Conservation (phyloP, 805 yeast species). For the Wickerhamomyces bisporus region DNA sequence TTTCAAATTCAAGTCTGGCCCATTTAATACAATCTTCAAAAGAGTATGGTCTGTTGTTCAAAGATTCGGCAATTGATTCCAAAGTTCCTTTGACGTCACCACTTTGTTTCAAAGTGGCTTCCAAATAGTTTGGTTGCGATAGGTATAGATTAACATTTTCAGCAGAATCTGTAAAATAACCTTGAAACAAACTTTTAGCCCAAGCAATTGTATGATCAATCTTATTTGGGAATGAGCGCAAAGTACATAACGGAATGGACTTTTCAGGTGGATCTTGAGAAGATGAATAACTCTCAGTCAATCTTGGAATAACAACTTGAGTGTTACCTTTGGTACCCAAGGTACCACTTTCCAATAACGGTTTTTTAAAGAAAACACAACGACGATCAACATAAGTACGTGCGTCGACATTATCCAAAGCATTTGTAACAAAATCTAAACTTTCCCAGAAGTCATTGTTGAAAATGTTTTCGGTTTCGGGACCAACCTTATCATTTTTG, state of each 20-base stretch:
- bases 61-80: conserved; percentile 71
- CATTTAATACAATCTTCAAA: conserved; percentile 94
- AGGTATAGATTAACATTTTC: conserved; percentile 89
- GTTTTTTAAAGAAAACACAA: conserved; percentile 87
- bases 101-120: conserved; percentile 83
- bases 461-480: conserved; percentile 85
- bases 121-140: conserved; percentile 89
- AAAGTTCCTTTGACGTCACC: conserved; percentile 87
- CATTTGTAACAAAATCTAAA: conserved; percentile 90
- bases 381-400: conserved; percentile 97
- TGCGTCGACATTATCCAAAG: conserved; percentile 96
- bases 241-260: conserved; percentile 93
- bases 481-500: conserved; percentile 82
- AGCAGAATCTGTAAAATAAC: conserved; percentile 84
- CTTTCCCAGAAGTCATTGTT: conserved; percentile 79
- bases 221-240: conserved; percentile 95
- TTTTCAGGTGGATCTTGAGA: conserved; percentile 99
- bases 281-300: conserved; percentile 94
- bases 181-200: conserved; percentile 95
- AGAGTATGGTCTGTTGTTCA: conserved; percentile 76
- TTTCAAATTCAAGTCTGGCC: conserved; percentile 90
- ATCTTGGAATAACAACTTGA: conserved; percentile 88
- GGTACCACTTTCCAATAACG: conserved; percentile 94
- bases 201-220: conserved; percentile 99
- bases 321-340: conserved; percentile 98